Evolutionary conservation across 106 monocot species (phyloP).

Genomic region (Hemerocallis citrina): DNA sequence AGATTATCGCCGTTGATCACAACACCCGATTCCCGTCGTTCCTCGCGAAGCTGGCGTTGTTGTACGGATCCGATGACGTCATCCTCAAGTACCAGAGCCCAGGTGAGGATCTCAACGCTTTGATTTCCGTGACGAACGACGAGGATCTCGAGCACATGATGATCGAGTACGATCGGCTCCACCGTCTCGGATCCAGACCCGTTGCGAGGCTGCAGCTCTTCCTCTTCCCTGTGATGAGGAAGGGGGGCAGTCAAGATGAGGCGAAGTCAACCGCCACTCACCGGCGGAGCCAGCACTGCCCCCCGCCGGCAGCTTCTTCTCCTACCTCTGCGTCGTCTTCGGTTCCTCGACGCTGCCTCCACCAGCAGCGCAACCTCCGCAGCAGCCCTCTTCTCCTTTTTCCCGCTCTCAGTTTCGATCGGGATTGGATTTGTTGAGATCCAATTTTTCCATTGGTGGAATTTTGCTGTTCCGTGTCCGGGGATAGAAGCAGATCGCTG

Average conservation of each 20-base stretch:
- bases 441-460: too few relatives aligned
- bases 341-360: too few relatives aligned
- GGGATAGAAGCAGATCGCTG: too few relatives aligned
- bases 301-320: too few relatives aligned
- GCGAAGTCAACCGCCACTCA: conserved; percentile 38
- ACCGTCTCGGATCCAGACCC: background rate
- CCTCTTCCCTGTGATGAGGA: conserved; percentile 26
- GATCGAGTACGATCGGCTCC: conserved; percentile 58
- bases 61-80: conserved; percentile 34
- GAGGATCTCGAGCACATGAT: conserved; percentile 92
- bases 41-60: conserved; percentile 26
- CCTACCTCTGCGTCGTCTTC: too few relatives aligned
- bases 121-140: conserved; percentile 83
- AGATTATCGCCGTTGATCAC: conserved; percentile 60
- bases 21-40: conserved; percentile 30
- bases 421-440: too few relatives aligned
- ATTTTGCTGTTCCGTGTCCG: too few relatives aligned
- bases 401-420: too few relatives aligned
- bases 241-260: conserved; percentile 24
- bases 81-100: conserved; percentile 92
- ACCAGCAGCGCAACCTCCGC: too few relatives aligned
- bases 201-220: conserved; percentile 41
- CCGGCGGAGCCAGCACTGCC: background rate
- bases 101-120: conserved; percentile 81
- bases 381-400: too few relatives aligned